A percentile compares a stretch with the other conserved stretches of the same genome.
These are phyloP conservation scores for Pseudomonodictys pantanalensis DNA, from an alignment of 495 filamentous ascomycete genomes.

Conservation along the genomic window DNA sequence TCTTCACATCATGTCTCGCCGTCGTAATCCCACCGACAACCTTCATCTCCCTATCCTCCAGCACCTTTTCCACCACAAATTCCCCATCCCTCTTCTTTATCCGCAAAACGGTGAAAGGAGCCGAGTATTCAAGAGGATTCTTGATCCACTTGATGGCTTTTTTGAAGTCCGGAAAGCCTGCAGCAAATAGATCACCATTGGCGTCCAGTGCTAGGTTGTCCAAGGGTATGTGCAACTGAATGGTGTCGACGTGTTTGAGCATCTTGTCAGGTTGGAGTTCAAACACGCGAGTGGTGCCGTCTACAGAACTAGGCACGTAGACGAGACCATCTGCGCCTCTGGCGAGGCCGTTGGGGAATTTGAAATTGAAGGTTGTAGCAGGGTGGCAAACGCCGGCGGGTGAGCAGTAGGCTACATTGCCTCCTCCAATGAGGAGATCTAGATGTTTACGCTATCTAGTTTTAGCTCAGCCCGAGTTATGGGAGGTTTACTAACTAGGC, in stretches of 20 bases:
- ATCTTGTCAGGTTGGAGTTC: slow-evolving; percentile 22
- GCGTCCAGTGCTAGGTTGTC: slow-evolving; percentile 45
- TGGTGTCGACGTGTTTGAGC: slow-evolving; percentile 31
- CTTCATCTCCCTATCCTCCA: slow-evolving; percentile 38
- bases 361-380: slow-evolving; percentile 25
- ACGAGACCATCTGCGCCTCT: slow-evolving; percentile 35
- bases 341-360: slow-evolving; percentile 42
- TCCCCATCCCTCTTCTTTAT: slow-evolving; percentile 9
- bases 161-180: slow-evolving; percentile 34
- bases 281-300: slow-evolving; percentile 36
- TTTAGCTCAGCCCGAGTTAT: neutral
- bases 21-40: slow-evolving; percentile 13
- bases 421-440: slow-evolving; percentile 31
- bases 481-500: neutral
- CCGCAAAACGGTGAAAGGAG: slow-evolving; percentile 1
- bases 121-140: slow-evolving; percentile 5
- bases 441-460: slow-evolving; percentile 26
- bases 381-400: slow-evolving; percentile 36
- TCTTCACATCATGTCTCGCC: slow-evolving; percentile 10
- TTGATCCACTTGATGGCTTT: slow-evolving; percentile 18
- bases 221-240: slow-evolving; percentile 35
- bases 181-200: slow-evolving; percentile 42
- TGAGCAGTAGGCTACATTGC: slow-evolving; percentile 26
- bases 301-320: slow-evolving; percentile 38
- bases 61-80: slow-evolving; percentile 32